Base-by-base conservation (phyloP, 2,329 filamentous ascomycete species). In the Zalaria sp. region DNA sequence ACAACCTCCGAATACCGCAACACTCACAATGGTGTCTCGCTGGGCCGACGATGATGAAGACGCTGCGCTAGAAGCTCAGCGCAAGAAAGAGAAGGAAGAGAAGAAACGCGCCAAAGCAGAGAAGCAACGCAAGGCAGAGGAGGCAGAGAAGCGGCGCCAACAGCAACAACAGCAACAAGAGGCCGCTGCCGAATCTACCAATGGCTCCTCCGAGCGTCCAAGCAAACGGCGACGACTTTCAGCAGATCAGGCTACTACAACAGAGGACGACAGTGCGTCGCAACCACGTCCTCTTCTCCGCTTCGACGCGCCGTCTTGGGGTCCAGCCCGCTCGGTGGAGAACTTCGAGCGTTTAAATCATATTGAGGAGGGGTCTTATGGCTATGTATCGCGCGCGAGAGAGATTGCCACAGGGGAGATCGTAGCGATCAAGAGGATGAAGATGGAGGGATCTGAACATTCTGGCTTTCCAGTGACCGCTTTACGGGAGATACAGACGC, bases 281-380 rank as follows among this genome's bases (percentile, higher is more conserved):
- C 49, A 58, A 7, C 64, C 68, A 31, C 61, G 73, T 2, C 76
- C 72, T 48, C 67, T 93, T 2, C 62, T 95, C 35, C 77, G 82
- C 7, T 88, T 93, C 55, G 73, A 81, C 6, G 68, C 70, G 9
- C 73, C 74, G 6, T 61, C 67, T 50, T 93, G 87, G 77, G 72
- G 75, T 43, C 69, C 75, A 3, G 83, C 81, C 55, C 73, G 83
- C 46, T 83, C 83, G 57, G 81, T 93, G 26, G 82, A 89, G 55
- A 81, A 85, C 56, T 98, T 88, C 64, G 84, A 95, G 54, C 83
- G 84, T 51, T 70, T 98, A 43, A 98, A 98, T 61, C 83, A 91
- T 58, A 98, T 98, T 54, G 91, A 96, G 62, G 91, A 98, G 66
- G 91, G 91, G 31, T 87, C 87, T 5, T 98, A 98, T 61, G 91